Conservation (phyloP, 805 yeast species). For the Hanseniaspora occidentalis region DNA sequence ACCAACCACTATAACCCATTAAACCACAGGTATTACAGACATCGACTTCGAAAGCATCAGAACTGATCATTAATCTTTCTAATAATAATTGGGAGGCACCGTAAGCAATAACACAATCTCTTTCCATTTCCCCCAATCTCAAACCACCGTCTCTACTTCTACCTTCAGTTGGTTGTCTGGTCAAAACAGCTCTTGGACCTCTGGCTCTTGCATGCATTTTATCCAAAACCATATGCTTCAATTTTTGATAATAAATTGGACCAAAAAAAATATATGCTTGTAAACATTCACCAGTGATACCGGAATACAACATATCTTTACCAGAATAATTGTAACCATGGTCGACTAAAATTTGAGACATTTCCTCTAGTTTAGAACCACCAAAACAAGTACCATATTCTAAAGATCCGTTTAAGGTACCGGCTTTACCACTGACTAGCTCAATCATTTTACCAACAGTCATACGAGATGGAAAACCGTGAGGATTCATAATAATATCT, state of each 20-base stretch:
- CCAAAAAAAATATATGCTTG: slow-evolving; percentile 98
- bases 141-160: slow-evolving; percentile 98
- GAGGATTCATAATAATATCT: slow-evolving; percentile 97
- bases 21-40: slow-evolving; percentile 89
- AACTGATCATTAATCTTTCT: slow-evolving; percentile 90
- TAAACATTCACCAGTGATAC: slow-evolving; percentile 92
- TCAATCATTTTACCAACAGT: slow-evolving; percentile 98
- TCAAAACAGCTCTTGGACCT: slow-evolving; percentile 95
- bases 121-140: slow-evolving; percentile 98
- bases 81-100: slow-evolving; percentile 92
- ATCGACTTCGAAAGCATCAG: slow-evolving; percentile 97
- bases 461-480: slow-evolving; percentile 99
- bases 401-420: slow-evolving; percentile 80
- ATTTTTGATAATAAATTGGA: slow-evolving; percentile 93
- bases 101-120: slow-evolving; percentile 98
- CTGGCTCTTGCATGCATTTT: slow-evolving; percentile 99
- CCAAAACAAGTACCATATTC: slow-evolving; percentile 99
- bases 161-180: slow-evolving; percentile 98
- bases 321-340: slow-evolving; percentile 92
- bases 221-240: slow-evolving; percentile 97
- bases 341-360: slow-evolving; percentile 81
- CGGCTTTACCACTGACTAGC: slow-evolving; percentile 92
- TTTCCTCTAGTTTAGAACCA: slow-evolving; percentile 90
- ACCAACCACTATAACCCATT: slow-evolving; percentile 97
- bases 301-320: slow-evolving; percentile 94